These are phyloP conservation scores for Linderina pennispora DNA, from an alignment of 192 early-diverging fungal species.

Conservation along the genomic window DNA sequence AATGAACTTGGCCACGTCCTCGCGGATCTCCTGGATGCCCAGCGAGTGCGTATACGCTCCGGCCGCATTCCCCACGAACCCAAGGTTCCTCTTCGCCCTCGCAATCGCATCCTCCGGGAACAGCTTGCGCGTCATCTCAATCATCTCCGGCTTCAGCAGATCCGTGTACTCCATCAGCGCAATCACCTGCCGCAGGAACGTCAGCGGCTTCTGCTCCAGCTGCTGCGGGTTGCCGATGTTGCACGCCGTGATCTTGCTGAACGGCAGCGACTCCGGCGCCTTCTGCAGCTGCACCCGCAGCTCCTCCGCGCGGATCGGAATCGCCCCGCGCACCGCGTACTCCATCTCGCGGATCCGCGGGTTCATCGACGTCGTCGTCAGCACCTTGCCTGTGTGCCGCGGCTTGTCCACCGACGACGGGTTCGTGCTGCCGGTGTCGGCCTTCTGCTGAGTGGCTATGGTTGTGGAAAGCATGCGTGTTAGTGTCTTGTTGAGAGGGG, in stretches of 20 bases:
- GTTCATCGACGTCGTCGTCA: constrained; percentile 68
- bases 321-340: constrained; percentile 94
- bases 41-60: constrained; percentile 96
- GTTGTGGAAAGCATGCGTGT: neutral
- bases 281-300: constrained; percentile 52
- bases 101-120: constrained; percentile 84
- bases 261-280: constrained; percentile 52
- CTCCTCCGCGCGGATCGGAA: constrained; percentile 89
- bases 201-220: constrained; percentile 84
- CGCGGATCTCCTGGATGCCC: constrained; percentile 76
- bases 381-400: constrained; percentile 51
- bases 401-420: no score
- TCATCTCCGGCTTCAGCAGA: constrained; percentile 56
- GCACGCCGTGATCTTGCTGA: constrained; percentile 64
- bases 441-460: constrained; percentile 8
- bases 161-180: constrained; percentile 88
- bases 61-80: constrained; percentile 63
- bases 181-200: constrained; percentile 93
- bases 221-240: constrained; percentile 96
- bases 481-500: no score
- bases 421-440: neutral
- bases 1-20: constrained; percentile 89
- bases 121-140: constrained; percentile 55
- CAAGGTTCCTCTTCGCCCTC: constrained; percentile 64
- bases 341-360: constrained; percentile 67